Evolutionary conservation across 108 stramenopile genomes (phyloP), one percentile per base, ranked within the genome.

Genomic region (Skeletonema menzelii): DNA sequence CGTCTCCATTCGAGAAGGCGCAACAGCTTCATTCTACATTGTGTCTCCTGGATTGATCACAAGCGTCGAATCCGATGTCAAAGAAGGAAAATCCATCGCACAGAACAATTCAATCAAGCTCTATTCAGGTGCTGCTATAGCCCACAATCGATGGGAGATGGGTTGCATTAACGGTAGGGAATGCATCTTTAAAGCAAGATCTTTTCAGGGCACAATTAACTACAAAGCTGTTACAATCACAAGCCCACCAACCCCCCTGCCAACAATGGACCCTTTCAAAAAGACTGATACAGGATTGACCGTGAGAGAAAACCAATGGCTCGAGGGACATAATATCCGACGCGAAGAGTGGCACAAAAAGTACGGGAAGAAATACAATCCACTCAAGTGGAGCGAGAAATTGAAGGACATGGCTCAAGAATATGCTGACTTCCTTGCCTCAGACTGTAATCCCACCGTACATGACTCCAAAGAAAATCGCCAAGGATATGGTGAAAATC

Each of bases 401-500:
- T 19, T 60, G 17, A 37, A 60, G 59, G 59, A 60, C 0, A 37
- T 37, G 59, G 30, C 59, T 8, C 59, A 37, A 10, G n/a, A 31
- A 0, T 60, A 60, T 7, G 59, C 59, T 17, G 59, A 60, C 34
- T 4, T 15, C 2, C 59, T 60, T 1, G 35, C 35, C n/a, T 37
- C 34, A 17, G 35, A 17, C 53, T 60, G 34, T 19, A 44, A 24
- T 7, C 7, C 15, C 13, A 38, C 27, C 6, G 53, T 58, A 7
- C 65, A 65, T 40, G 65, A 65, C 19, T 17, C 65, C 1, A 15
- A 65, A 3, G 30, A 19, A 14, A 37, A 60, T 37, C 19, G 35
- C 1, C 2, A 15, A 17, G 20, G 34, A 5, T 60, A 72, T 35
- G 78, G 78, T 12, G 78, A 79, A 55, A 79, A 79, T 40, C 78